These are phyloP conservation scores for Rubroboletus satanas DNA, from an alignment of 768 basidiomycete genomes.

Conservation along the genomic window DNA sequence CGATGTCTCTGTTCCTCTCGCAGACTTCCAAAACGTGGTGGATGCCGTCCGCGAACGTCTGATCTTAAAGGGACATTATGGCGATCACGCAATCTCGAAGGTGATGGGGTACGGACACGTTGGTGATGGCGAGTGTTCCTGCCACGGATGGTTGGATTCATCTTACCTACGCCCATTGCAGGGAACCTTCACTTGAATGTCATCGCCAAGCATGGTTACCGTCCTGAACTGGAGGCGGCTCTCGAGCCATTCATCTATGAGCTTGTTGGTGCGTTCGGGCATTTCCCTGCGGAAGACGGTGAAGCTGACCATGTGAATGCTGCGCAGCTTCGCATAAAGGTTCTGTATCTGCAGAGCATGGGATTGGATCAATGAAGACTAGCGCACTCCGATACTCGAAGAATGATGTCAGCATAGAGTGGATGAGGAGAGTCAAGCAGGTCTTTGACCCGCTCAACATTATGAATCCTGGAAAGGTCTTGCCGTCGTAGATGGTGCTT, in stretches of 20 bases:
- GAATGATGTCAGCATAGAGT: constrained; percentile 66
- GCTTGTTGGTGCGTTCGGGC: constrained; percentile 60
- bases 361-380: constrained; percentile 94
- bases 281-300: neutral
- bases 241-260: constrained; percentile 96
- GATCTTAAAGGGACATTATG: constrained; percentile 61
- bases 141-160: neutral
- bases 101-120: constrained; percentile 96
- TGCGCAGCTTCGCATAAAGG: constrained; percentile 68
- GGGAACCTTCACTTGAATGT: constrained; percentile 95
- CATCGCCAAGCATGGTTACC: constrained; percentile 69
- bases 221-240: constrained; percentile 77
- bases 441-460: constrained; percentile 89
- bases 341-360: constrained; percentile 96
- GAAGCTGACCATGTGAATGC: constrained; percentile 1
- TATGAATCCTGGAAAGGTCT: constrained; percentile 88
- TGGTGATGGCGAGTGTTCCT: constrained; percentile 72
- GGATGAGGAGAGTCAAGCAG: constrained; percentile 88
- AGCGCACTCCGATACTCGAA: constrained; percentile 89
- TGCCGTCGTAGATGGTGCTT: constrained; percentile 27
- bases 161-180: constrained; percentile 27
- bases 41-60: constrained; percentile 75
- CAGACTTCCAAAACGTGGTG: constrained; percentile 83
- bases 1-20: constrained; percentile 85
- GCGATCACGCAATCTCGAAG: constrained; percentile 70